These are phyloP conservation scores for Gossypium ekmanianum DNA, from an alignment of 345 rosid genomes.

Conservation along the genomic window DNA sequence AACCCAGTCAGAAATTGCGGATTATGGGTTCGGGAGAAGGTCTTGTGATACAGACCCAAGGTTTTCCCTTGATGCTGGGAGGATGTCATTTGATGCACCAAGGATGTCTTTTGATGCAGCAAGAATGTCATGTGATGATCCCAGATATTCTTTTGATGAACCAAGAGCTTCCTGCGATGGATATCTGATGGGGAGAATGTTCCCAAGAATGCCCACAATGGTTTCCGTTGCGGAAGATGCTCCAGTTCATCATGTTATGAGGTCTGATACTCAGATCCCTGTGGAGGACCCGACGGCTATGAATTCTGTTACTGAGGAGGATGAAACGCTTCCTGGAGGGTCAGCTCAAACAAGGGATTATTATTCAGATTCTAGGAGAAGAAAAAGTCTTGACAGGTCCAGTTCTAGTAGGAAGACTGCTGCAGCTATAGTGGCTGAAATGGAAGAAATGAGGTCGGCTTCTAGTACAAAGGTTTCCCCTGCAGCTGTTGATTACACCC, in stretches of 20 bases:
- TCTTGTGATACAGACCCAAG: conserved; percentile 99
- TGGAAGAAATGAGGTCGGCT: conserved; percentile 60
- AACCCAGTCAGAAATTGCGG: conserved; percentile 97
- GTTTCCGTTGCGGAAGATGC: conserved; percentile 90
- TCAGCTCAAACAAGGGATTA: conserved; percentile 87
- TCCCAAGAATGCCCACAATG: conserved; percentile 85
- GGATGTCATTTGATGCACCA: conserved; percentile 60
- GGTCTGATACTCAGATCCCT: conserved; percentile 73
- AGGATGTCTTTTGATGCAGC: conserved; percentile 87
- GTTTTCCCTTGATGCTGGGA: conserved; percentile 67
- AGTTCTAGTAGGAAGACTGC: conserved; percentile 74
- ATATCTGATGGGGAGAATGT: conserved; percentile 62
- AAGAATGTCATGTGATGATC: conserved; percentile 85
- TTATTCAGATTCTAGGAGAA: conserved; percentile 73
- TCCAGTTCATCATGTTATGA: conserved; percentile 50
- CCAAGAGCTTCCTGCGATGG: conserved; percentile 99
- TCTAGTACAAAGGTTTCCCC: conserved; percentile 75
- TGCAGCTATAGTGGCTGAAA: conserved; percentile 74
- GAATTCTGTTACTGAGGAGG: conserved; percentile 43
- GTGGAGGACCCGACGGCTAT: conserved; percentile 53
- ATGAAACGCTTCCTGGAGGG: conserved; percentile 74
- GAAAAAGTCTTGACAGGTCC: conserved; percentile 86
- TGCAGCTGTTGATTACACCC: conserved; percentile 42
- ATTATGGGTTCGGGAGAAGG: conserved; percentile 88
- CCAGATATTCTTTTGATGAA: conserved; percentile 86